phyloP scores from a whole-genome alignment of 305 asterid genomes.

The Fraxinus floribunda region DNA sequence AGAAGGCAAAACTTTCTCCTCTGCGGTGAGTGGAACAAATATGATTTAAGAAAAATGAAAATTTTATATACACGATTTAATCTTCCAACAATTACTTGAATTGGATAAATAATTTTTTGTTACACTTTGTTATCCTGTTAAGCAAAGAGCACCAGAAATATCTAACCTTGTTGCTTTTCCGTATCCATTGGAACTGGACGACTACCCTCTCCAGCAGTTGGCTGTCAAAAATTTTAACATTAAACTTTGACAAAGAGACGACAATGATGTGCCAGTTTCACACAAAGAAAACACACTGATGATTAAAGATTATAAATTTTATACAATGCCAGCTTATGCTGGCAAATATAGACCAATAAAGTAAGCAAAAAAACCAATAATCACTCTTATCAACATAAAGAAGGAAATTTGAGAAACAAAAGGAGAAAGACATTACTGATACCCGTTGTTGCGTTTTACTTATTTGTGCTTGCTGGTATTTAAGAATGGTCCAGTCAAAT shows the following conservation, averaged over 20 bases:
- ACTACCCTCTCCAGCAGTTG: conserved; percentile 79
- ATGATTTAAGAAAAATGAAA: neutral
- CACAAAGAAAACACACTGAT: neutral
- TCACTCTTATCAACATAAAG: neutral
- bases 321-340: neutral
- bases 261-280: conserved; percentile 7
- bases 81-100: neutral
- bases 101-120: neutral
- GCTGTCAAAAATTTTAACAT: conserved; percentile 49
- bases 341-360: neutral
- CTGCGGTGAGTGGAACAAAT: neutral
- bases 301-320: neutral
- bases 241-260: conserved; percentile 2
- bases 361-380: neutral
- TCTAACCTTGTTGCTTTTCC: conserved; percentile 73
- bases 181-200: conserved; percentile 55
- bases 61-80: conserved; percentile 4
- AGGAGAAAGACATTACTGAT: conserved; percentile 8
- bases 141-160: conserved; percentile 13
- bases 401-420: conserved; percentile 16
- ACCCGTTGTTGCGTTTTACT: conserved; percentile 76
- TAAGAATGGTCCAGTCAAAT: conserved; percentile 93
- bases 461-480: conserved; percentile 82
- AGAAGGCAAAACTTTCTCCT: neutral
- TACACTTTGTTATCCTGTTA: neutral